Conservation (phyloP, 2,329 filamentous ascomycete species). For the Ophiosphaerella narmari region DNA sequence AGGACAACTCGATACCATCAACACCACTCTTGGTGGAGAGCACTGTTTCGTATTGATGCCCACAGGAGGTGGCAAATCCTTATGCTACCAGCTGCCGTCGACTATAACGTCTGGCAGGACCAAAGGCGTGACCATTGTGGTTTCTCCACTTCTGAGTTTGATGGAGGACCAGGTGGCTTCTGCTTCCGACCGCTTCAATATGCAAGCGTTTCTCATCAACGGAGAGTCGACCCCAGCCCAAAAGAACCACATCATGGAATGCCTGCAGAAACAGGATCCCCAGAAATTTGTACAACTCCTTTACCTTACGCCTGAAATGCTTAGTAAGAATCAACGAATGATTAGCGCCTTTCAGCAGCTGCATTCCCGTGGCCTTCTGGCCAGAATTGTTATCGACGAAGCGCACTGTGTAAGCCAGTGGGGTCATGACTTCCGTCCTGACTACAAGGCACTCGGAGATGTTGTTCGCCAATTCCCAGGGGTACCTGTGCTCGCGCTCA, state of each 20-base stretch:
- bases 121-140: slow-evolving; percentile 83
- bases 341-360: slow-evolving; percentile 68
- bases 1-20: slow-evolving; percentile 94
- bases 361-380: slow-evolving; percentile 73
- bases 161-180: slow-evolving; percentile 98
- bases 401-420: slow-evolving; percentile 99
- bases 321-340: slow-evolving; percentile 78
- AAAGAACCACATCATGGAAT: slow-evolving; percentile 68
- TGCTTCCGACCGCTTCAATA: slow-evolving; percentile 67
- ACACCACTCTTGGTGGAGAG: slow-evolving; percentile 82
- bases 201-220: slow-evolving; percentile 82
- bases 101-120: slow-evolving; percentile 82
- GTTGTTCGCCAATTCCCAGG: slow-evolving; percentile 73
- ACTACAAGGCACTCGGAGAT: slow-evolving; percentile 85
- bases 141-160: slow-evolving; percentile 91
- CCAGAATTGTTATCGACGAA: slow-evolving; percentile 94
- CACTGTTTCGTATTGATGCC: slow-evolving; percentile 98
- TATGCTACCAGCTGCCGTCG: slow-evolving; percentile 94
- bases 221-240: slow-evolving; percentile 70
- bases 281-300: slow-evolving; percentile 83
- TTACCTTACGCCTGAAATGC: slow-evolving; percentile 97
- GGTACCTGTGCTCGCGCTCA: slow-evolving; percentile 92
- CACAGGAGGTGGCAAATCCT: slow-evolving; percentile 92
- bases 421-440: slow-evolving; percentile 96
- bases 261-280: slow-evolving; percentile 65